Evolutionary conservation across 495 filamentous ascomycete species (phyloP), one percentile per base, ranked within the genome.

Genomic region (Aspergillus kassunensis): DNA sequence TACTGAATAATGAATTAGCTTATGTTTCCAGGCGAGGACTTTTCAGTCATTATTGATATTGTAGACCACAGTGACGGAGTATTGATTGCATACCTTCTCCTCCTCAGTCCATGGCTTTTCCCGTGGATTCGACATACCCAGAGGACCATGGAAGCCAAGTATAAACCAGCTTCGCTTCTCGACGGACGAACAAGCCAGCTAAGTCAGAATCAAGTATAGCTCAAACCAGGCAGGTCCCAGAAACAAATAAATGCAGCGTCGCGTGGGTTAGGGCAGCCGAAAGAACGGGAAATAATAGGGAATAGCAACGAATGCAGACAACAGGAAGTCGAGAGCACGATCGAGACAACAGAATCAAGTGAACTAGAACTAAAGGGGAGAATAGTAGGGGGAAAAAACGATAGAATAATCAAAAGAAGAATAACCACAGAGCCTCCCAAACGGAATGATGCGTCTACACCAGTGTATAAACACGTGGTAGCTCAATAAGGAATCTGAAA

Each of bases 101-200:
- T 75, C 73, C 67, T 83, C 78, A 47, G 71, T 68, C 72, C 78
- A 83, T 62, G 77, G 76, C 58, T 66, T 70, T 60, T 78, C 77
- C 48, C 69, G 60, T 69, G 48, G 61, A 68, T 66, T 69, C 64
- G 73, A 74, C 73, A 76, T 76, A 60, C 72, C 68, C 71, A 66
- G 59, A 23, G 31, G 52, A 67, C 62, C 71, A 74, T 74, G 64
- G 64, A 68, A 67, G 60, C 65, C 49, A 55, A 54, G 48, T 6
- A 54, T 39, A 39, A 33, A 9, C 47, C n/a, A 39, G 50, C 46
- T 48, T 49, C 33, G 36, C 54, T 51, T 35, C 47, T 41, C 29
- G 29, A 54, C 39, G 49, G 53, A 40, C 44, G 49, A 61, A 40
- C 25, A 53, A 24, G 42, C 40, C 55, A 37, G 53, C 25, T 33